Evolutionary conservation across 129 eudicot species (phyloP), one percentile per base, ranked within the genome.

Genomic region (Pulicaria dysenterica): DNA sequence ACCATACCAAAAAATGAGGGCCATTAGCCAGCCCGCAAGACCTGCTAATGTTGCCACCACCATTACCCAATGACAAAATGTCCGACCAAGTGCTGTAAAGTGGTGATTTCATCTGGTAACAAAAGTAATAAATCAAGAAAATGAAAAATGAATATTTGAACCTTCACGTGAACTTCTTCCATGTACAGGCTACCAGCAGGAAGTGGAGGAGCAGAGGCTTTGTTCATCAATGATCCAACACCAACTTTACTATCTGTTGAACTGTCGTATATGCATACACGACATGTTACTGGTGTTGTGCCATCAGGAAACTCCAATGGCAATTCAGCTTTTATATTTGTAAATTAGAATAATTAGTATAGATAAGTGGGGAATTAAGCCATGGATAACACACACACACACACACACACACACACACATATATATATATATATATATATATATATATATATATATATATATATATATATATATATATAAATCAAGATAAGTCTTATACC

Each of bases 221-320:
- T 90, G 76, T 56, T 84, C 93, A 90, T 81, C 36, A 82, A 70
- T 10, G 93, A 84, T 60, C 97, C 99, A 2, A 89, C 91, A 49
- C 96, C 96, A 51, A 90, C 96, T 79, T 87, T 90, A 74, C 90
- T 83, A 45, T 85, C 89, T 43, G 90, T 71, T 13, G 88, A 83
- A 63, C 86, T 58, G 67, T 90, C 94, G 40, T 85, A 90, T 58
- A 90, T 85, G 71, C 89, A 85, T 40, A 90, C 91, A 43, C 97
- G 93, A 79, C 96, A 87, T 3, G 99, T 83, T 65, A 90, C 96
- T 14, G 99, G 97, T 49, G 97, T 90, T 31, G 99, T 94, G 42
- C 99, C 99, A 77, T 94, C 97, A 8, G 99, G 97, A 73, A 94
- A 94, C 83, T 87, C 97, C 83, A 94, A 80, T 5, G 99, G 99